Conservation (phyloP, 148 eudicot species). For the Salicornia ramosissima region DNA sequence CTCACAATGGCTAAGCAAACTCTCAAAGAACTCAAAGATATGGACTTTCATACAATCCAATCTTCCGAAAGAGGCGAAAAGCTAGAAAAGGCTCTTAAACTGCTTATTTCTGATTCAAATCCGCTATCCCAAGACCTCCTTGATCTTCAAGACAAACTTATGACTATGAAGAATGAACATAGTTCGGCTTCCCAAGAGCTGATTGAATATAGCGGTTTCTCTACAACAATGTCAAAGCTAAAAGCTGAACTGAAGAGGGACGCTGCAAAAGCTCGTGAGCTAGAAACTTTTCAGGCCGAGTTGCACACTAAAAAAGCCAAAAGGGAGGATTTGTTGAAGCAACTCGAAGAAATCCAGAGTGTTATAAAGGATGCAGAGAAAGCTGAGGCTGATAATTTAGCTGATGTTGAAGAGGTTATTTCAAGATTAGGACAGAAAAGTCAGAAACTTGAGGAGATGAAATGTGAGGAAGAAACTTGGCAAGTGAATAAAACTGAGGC, state of each 20-base stretch:
- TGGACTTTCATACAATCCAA: conserved; percentile 20
- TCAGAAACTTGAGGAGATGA: conserved; percentile 21
- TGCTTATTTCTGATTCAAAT: conserved; percentile 7
- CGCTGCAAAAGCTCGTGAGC: conserved; percentile 27
- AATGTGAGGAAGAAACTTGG: conserved; percentile 19
- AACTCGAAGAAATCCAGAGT: conserved; percentile 18
- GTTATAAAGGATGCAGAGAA: conserved; percentile 16
- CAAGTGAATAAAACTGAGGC: conserved; percentile 18
- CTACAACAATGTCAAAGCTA: conserved; percentile 2
- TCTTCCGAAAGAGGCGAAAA: conserved; percentile 16
- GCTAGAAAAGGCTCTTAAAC: conserved; percentile 16
- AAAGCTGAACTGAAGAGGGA: conserved; percentile 23
- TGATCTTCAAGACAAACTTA: conserved; percentile 14
- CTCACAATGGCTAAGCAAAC: conserved; percentile 28
- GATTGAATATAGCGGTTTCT: conserved; percentile 13
- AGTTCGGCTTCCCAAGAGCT: conserved; percentile 22
- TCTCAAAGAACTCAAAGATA: conserved; percentile 22
- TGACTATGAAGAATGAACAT: conserved; percentile 14
- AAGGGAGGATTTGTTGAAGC: conserved; percentile 21
- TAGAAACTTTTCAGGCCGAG: conserved; percentile 18
- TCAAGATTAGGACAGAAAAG: conserved; percentile 14
- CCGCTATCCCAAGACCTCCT: not conserved
- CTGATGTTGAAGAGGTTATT: conserved; percentile 16
- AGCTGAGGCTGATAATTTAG: conserved; percentile 8
- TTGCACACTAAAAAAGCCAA: not conserved